Evolutionary conservation across 345 rosid genomes (phyloP).

Genomic region (Rubroshorea leprosula): DNA sequence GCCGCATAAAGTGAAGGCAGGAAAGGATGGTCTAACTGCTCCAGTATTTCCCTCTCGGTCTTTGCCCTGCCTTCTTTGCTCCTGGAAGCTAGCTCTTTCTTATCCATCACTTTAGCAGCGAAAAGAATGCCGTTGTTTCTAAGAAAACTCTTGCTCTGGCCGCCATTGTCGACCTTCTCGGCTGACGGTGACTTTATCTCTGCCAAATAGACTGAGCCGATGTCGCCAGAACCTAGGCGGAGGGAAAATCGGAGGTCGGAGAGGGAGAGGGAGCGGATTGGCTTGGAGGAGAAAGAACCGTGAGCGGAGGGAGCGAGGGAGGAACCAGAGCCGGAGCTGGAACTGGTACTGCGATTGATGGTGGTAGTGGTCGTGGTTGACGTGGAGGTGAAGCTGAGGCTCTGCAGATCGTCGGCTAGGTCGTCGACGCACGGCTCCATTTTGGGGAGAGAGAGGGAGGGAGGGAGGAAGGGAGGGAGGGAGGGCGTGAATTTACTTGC

Average conservation of each 20-base stretch:
- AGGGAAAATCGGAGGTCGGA: conserved; percentile 73
- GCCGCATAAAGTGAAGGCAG: conserved; percentile 71
- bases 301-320: conserved; percentile 61
- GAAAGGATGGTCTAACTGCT: conserved; percentile 81
- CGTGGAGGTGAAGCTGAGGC: conserved; percentile 80
- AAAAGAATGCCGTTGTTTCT: conserved; percentile 14
- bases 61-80: conserved; percentile 81
- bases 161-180: conserved; percentile 6
- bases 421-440: conserved; percentile 81
- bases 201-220: conserved; percentile 83
- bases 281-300: conserved; percentile 53
- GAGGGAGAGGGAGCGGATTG: conserved; percentile 33
- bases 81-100: conserved; percentile 69
- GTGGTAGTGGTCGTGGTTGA: conserved; percentile 46
- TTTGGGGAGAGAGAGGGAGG: neutral
- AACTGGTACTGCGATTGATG: conserved; percentile 70
- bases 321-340: conserved; percentile 58
- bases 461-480: neutral
- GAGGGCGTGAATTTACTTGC: too few relatives aligned
- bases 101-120: conserved; percentile 93
- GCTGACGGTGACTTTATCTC: conserved; percentile 43
- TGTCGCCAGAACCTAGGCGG: conserved; percentile 91
- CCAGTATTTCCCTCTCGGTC: conserved; percentile 80
- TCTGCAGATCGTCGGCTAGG: conserved; percentile 80
- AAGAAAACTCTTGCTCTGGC: conserved; percentile 3